Conservation (phyloP, 2,329 filamentous ascomycete species). For the Aspergillus neoniger region DNA sequence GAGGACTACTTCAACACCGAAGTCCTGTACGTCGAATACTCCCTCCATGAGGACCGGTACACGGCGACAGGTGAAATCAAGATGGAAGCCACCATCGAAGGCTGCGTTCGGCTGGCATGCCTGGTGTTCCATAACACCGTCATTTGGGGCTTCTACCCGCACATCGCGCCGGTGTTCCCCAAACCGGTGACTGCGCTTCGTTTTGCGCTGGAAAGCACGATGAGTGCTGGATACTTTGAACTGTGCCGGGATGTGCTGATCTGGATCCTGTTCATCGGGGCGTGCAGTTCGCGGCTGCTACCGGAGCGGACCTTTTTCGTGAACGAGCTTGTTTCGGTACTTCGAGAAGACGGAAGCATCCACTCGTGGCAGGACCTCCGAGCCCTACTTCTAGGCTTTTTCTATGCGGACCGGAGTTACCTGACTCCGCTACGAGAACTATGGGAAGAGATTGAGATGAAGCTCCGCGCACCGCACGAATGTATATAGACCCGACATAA, state of each 20-base stretch:
- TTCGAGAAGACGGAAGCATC: conserved; percentile 29
- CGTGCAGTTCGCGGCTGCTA: conserved; percentile 30
- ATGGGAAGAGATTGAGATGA: conserved; percentile 35
- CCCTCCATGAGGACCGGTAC: conserved; percentile 41
- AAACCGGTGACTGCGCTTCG: conserved; percentile 38
- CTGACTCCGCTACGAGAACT: conserved; percentile 31
- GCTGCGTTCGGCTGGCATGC: conserved; percentile 40
- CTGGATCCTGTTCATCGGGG: conserved; percentile 41
- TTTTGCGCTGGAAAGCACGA: conserved; percentile 34
- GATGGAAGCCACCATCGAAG: conserved; percentile 41
- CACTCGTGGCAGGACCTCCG: conserved; percentile 38
- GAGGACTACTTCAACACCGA: conserved; percentile 46
- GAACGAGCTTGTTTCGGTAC: conserved; percentile 31
- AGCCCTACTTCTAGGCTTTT: conserved; percentile 34
- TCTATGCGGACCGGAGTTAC: conserved; percentile 41
- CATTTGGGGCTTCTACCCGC: conserved; percentile 44
- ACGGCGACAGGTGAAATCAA: conserved; percentile 35
- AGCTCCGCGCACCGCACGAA: conserved; percentile 15
- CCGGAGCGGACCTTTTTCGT: conserved; percentile 36
- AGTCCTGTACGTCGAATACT: conserved; percentile 42
- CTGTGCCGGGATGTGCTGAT: conserved; percentile 37
- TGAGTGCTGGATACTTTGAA: conserved; percentile 34
- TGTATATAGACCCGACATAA: conserved; percentile 17
- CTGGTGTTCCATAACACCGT: conserved; percentile 43
- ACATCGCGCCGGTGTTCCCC: conserved; percentile 36